A percentile compares a stretch with the other conserved stretches of the same genome.
Conservation (phyloP, 2,329 filamentous ascomycete species). For the Boeremia lycopersici region DNA sequence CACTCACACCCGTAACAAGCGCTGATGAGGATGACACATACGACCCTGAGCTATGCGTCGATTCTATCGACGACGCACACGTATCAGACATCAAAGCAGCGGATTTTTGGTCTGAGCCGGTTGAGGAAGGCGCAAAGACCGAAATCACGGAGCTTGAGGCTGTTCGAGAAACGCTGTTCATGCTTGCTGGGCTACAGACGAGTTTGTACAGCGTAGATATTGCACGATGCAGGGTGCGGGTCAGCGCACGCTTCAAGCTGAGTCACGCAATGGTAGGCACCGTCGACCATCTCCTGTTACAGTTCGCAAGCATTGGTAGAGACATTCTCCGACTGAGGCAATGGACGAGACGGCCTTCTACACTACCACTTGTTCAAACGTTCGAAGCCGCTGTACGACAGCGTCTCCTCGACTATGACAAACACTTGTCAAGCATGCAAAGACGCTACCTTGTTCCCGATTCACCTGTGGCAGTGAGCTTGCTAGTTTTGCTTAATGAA, state of each 20-base stretch:
- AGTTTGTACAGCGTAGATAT: constrained; percentile 65
- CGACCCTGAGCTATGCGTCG: constrained; percentile 43
- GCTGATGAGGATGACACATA: constrained; percentile 45
- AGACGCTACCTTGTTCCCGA: constrained; percentile 61
- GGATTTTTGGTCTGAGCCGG: constrained; percentile 55
- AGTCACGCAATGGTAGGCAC: constrained; percentile 44
- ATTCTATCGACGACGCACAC: constrained; percentile 27
- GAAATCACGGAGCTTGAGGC: constrained; percentile 72
- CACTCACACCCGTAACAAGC: constrained; percentile 44
- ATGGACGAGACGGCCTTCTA: constrained; percentile 51
- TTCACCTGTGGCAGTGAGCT: constrained; percentile 66
- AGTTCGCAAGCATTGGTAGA: constrained; percentile 57
- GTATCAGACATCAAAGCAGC: constrained; percentile 50
- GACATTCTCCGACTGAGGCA: constrained; percentile 55
- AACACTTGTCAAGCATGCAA: constrained; percentile 64
- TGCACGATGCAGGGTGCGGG: constrained; percentile 29
- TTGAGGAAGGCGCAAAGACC: constrained; percentile 21
- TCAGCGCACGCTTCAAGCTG: constrained; percentile 49
- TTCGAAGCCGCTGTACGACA: constrained; percentile 69
- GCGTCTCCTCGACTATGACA: constrained; percentile 65
- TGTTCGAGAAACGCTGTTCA: constrained; percentile 79
- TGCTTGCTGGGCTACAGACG: constrained; percentile 80
- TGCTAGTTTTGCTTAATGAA: constrained; percentile 66
- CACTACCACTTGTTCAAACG: constrained; percentile 63
- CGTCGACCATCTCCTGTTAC: constrained; percentile 48